Conservation (phyloP, 257 asterid genomes). For the Solanum sejunctum region DNA sequence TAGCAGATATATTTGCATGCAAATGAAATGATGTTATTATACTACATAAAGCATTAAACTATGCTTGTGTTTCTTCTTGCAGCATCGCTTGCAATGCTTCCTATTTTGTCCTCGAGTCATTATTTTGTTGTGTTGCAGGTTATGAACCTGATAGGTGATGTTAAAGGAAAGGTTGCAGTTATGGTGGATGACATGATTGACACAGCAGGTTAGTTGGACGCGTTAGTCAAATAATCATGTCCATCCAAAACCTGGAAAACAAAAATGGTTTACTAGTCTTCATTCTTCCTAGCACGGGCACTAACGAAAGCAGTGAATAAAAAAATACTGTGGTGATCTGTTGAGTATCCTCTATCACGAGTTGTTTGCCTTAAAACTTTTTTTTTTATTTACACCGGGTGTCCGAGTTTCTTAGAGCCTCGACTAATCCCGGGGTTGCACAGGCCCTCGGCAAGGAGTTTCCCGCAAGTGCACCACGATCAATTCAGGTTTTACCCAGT, state of each 20-base stretch:
- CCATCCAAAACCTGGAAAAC: background rate
- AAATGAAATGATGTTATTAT: background rate
- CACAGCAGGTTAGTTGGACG: slow-evolving; percentile 61
- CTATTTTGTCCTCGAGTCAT: background rate
- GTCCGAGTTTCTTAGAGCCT: no score
- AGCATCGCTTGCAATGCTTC: background rate
- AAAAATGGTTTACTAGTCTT: background rate
- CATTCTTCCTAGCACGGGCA: background rate
- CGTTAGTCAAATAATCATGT: background rate
- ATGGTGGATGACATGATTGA: slow-evolving; percentile 98
- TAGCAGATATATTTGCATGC: background rate
- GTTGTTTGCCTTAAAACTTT: background rate
- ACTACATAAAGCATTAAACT: background rate
- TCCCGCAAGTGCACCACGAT: no score
- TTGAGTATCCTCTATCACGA: background rate
- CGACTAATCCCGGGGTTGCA: no score
- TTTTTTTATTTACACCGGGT: no score
- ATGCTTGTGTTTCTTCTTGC: background rate
- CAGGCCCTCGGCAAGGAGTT: no score
- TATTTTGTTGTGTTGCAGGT: slow-evolving; percentile 33
- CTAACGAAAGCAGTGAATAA: background rate
- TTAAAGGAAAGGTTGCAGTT: slow-evolving; percentile 87
- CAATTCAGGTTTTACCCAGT: no score
- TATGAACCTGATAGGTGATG: slow-evolving; percentile 93
- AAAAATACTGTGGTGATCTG: background rate